phyloP scores from a whole-genome alignment of 208 protist genomes.

The Wallacemonas sp. region DNA sequence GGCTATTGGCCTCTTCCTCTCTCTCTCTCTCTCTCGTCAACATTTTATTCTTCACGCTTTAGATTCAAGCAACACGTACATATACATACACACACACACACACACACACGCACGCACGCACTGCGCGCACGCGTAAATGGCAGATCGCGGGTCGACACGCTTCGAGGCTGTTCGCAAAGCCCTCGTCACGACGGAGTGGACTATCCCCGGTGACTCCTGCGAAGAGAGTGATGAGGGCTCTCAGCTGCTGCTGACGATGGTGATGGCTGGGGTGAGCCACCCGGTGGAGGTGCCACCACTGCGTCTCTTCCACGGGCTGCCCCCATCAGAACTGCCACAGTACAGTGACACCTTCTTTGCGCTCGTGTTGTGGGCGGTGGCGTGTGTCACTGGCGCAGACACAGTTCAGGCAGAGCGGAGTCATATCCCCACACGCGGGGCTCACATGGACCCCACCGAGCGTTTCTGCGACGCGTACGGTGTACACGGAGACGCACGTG shows the following conservation, averaged over 20 bases:
- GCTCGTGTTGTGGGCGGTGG: neutral
- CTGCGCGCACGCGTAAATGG: too few species aligned
- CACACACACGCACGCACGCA: too few species aligned
- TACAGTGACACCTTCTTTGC: neutral
- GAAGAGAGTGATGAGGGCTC: neutral
- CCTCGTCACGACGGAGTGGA: neutral
- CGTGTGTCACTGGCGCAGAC: neutral
- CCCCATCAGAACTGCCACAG: neutral
- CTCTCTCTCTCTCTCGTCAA: too few species aligned
- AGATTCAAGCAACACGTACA: too few species aligned
- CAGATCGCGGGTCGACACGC: neutral
- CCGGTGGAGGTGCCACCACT: conserved; percentile 14
- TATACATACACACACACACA: too few species aligned
- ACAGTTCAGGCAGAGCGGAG: neutral
- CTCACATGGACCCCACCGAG: too few species aligned
- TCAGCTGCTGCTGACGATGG: neutral
- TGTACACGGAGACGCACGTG: neutral
- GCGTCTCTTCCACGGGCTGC: neutral
- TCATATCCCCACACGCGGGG: too few species aligned
- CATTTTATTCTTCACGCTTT: too few species aligned
- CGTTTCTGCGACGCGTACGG: neutral
- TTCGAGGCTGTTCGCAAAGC: neutral
- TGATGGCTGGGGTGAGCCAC: conserved; percentile 11
- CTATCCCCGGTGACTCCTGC: neutral
- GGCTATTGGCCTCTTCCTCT: too few species aligned